A percentile compares a stretch with the other conserved stretches of the same genome.
These are phyloP conservation scores for Neurospora discreta DNA, from an alignment of 495 filamentous ascomycete genomes.

Conservation along the genomic window DNA sequence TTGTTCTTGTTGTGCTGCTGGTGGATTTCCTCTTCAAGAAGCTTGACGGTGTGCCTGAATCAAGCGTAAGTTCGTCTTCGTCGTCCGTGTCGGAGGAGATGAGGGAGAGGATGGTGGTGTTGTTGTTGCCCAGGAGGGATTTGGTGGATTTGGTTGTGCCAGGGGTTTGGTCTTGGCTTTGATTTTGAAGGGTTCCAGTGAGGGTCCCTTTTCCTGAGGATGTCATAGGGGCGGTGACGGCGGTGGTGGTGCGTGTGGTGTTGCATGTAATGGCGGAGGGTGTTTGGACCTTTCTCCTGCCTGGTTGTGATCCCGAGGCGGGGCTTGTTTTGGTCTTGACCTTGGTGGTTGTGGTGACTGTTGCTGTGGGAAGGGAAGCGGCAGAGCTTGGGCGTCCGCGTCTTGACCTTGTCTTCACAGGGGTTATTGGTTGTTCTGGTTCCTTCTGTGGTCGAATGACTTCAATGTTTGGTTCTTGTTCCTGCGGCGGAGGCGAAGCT, in stretches of 20 bases:
- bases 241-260: not conserved
- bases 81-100: not conserved
- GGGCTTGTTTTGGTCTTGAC: not conserved
- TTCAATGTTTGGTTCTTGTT: not conserved
- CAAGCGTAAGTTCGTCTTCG: not conserved
- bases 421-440: not conserved
- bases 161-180: not conserved
- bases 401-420: not conserved
- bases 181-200: not conserved
- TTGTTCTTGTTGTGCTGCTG: no score
- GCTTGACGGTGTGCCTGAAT: not conserved
- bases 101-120: constrained; percentile 11
- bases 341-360: not conserved
- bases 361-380: not conserved
- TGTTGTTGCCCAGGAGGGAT: constrained; percentile 12
- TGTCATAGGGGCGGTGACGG: not conserved
- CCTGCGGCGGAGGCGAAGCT: not conserved
- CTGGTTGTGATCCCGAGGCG: not conserved
- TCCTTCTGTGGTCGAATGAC: not conserved
- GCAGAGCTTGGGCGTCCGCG: not conserved
- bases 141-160: not conserved
- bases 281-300: not conserved
- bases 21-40: no score
- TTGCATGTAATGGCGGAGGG: not conserved
- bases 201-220: not conserved